A percentile compares a stretch with the other conserved stretches of the same genome.
Evolutionary conservation across 1,139 yeast species (phyloP).

Genomic region (Kluyveromyces marxianus): DNA sequence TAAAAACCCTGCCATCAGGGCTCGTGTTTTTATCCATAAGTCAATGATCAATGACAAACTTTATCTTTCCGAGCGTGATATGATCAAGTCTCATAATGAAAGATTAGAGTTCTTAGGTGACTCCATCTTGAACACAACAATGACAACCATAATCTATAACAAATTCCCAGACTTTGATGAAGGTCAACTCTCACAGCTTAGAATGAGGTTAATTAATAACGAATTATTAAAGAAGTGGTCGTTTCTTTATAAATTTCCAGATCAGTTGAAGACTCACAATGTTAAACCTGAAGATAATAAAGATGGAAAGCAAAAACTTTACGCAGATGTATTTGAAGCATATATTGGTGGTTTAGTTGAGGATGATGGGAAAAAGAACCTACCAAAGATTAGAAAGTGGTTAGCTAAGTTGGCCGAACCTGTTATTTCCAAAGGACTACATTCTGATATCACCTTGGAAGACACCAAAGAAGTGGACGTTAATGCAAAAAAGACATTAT

Average conservation of each 20-base stretch:
- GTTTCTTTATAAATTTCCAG: conserved; percentile 59
- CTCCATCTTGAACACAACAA: conserved; percentile 67
- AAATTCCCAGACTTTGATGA: conserved; percentile 67
- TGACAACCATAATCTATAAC: conserved; percentile 60
- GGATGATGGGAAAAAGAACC: conserved; percentile 42
- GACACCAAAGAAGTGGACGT: conserved; percentile 23
- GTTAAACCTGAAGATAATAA: conserved; percentile 26
- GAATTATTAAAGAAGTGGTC: conserved; percentile 68
- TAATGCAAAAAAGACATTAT: conserved; percentile 57
- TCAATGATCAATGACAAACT: conserved; percentile 59
- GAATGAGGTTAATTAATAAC: conserved; percentile 71
- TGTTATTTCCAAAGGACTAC: conserved; percentile 35
- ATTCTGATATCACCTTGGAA: conserved; percentile 18
- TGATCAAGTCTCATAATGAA: conserved; percentile 69
- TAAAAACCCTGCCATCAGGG: conserved; percentile 47
- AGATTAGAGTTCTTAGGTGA: conserved; percentile 92
- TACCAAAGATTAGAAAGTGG: conserved; percentile 53
- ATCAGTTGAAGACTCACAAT: conserved; percentile 42
- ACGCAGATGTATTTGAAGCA: conserved; percentile 65
- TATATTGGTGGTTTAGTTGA: conserved; percentile 77
- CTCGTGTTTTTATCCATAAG: conserved; percentile 75
- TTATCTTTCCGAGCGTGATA: conserved; percentile 49
- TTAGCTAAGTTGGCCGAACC: conserved; percentile 47
- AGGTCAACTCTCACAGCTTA: conserved; percentile 68
- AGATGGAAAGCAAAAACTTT: conserved; percentile 29